Percentiles rank a stretch among this genome's conserved stretches.
Conservation (phyloP, 116 monocot genomes). For the Dioscorea cayenensis region DNA sequence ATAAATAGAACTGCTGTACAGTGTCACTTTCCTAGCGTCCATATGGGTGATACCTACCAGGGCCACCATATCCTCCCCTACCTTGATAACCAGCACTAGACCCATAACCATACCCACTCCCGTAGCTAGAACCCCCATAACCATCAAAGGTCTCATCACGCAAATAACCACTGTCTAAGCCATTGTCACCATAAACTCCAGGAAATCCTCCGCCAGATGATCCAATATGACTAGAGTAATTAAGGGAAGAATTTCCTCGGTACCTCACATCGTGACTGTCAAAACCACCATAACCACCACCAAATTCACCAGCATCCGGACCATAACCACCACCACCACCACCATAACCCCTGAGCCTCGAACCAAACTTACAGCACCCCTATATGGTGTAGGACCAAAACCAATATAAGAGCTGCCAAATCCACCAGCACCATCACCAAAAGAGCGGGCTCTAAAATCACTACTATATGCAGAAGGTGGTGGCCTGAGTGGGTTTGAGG, state of each 20-base stretch:
- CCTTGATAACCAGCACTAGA: constrained; percentile 46
- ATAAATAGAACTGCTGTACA: background rate
- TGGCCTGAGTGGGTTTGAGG: constrained; percentile 69
- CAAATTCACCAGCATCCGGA: constrained; percentile 15
- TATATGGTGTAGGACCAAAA: constrained; percentile 25
- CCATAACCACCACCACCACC: constrained; percentile 13
- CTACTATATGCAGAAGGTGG: constrained; percentile 54
- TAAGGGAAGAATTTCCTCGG: constrained; percentile 20
- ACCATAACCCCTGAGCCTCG: constrained; percentile 30
- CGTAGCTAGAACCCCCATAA: constrained; percentile 55
- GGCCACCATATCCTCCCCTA: constrained; percentile 33
- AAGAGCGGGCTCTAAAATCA: constrained; percentile 57
- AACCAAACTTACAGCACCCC: constrained; percentile 37
- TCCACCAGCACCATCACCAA: constrained; percentile 45
- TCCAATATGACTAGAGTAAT: constrained; percentile 23
- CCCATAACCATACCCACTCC: constrained; percentile 51
- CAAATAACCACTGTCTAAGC: constrained; percentile 42
- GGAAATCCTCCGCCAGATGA: constrained; percentile 29
- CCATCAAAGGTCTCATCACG: constrained; percentile 45
- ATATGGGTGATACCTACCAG: constrained; percentile 79
- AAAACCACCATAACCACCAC: constrained; percentile 17
- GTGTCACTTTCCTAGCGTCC: constrained; percentile 31
- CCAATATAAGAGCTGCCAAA: constrained; percentile 40
- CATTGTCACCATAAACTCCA: constrained; percentile 32
- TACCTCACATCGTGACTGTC: constrained; percentile 20